Evolutionary conservation across 2,329 filamentous ascomycete genomes (phyloP).

Genomic region (Onygenales sp.): DNA sequence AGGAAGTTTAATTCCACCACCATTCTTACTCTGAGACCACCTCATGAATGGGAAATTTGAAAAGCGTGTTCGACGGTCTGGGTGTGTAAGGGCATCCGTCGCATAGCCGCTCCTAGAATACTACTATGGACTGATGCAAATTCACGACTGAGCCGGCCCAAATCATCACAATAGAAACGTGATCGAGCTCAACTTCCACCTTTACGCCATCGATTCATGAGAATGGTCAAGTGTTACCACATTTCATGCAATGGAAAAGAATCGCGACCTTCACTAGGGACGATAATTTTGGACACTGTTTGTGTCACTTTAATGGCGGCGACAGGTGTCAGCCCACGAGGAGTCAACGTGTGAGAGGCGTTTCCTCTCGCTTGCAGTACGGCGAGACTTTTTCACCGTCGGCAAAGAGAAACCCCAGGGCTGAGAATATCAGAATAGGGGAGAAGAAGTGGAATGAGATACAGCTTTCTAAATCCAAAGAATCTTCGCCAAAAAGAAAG

Average conservation of each 20-base stretch:
- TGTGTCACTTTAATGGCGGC: neutral
- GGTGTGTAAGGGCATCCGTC: no score
- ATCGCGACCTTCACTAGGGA: neutral
- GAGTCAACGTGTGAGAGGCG: neutral
- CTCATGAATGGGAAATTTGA: no score
- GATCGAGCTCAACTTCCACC: neutral
- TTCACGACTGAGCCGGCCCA: no score
- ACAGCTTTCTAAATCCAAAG: neutral
- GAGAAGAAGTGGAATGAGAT: neutral
- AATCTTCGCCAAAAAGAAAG: neutral
- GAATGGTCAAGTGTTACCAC: constrained; percentile 3
- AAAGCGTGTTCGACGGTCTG: no score
- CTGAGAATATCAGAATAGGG: neutral
- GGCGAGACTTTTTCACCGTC: neutral
- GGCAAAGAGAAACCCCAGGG: neutral
- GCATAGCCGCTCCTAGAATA: no score
- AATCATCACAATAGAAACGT: no score
- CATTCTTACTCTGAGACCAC: no score
- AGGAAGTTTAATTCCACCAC: no score
- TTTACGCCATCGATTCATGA: neutral
- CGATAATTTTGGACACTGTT: neutral
- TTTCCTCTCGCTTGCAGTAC: neutral
- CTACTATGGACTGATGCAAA: no score
- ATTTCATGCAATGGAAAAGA: neutral
- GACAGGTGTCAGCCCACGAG: neutral